A percentile compares a stretch with the other conserved stretches of the same genome.
These are phyloP conservation scores for Schizophyllum amplum DNA, from an alignment of 1,284 basidiomycete species.

Conservation along the genomic window DNA sequence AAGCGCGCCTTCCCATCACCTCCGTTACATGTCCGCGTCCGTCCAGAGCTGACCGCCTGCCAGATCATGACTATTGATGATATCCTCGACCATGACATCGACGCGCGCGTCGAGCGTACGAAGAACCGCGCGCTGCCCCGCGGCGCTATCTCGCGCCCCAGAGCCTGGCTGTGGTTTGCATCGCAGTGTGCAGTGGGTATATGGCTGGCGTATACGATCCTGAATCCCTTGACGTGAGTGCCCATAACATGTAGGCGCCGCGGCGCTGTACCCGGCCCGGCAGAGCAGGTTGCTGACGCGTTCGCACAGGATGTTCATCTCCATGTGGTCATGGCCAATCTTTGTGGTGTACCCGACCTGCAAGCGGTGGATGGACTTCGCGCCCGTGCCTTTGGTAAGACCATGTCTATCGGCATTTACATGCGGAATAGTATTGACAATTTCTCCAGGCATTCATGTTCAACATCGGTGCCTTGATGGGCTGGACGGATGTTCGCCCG, in stretches of 20 bases:
- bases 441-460: conserved; percentile 25
- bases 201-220: conserved; percentile 13
- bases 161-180: conserved; percentile 23
- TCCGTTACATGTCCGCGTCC: too few relatives aligned
- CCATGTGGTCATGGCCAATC: conserved; percentile 20
- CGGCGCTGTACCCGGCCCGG: too few relatives aligned
- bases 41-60: too few relatives aligned
- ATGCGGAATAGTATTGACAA: background rate
- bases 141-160: conserved; percentile 18
- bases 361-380: conserved; percentile 25
- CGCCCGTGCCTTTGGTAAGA: conserved; percentile 21
- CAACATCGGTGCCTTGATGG: conserved; percentile 24
- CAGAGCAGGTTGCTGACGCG: background rate
- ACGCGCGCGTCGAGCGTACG: conserved; percentile 20
- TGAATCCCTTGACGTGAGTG: conserved; percentile 18
- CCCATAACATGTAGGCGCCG: background rate
- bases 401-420: too few relatives aligned
- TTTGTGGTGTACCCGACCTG: conserved; percentile 25
- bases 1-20: too few relatives aligned
- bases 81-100: conserved; percentile 23
- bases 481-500: conserved; percentile 19
- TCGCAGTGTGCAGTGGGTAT: conserved; percentile 19
- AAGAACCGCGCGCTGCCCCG: conserved; percentile 21
- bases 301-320: conserved; percentile 14
- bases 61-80: conserved; percentile 28